Evolutionary conservation across 192 early-diverging fungal species (phyloP), one percentile per base, ranked within the genome.

Genomic region (Backusella psychrophila): DNA sequence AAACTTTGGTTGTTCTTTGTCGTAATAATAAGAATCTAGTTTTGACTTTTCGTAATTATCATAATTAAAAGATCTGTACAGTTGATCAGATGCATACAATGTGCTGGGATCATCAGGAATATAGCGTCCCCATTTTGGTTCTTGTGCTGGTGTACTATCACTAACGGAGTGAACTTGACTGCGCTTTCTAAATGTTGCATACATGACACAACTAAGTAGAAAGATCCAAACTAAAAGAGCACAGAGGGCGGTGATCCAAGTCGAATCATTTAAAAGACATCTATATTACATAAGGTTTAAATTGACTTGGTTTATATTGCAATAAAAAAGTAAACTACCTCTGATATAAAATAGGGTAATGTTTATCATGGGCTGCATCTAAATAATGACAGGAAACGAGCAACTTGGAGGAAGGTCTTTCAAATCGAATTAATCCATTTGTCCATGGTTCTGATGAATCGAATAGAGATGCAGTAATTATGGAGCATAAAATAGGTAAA

Each of bases 291-390:
- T 44, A 42, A 71, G 7, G 6, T 71, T 49, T 14, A 33, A 42
- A 29, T 41, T 42, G 41, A 71, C 15, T 68, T 36, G 29, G 33
- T 68, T 35, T 68, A 19, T 68, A 33, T 68, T 33, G 19, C 17
- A 68, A 68, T 17, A 34, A 36, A 19, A 66, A n/a, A 31, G 11
- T 38, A 70, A 35, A 42, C 36, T 73, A 73, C 53, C 76, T 52
- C 26, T 77, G 68, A 69, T 71, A 77, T 12, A 77, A 23, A 52
- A 77, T n/a, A 26, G 76, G 69, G 65, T 69, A 65, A 26, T 66
- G 71, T 26, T 53, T 23, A 21, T 72, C 76, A 49, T n/a, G 33
- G 19, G 31, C 23, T 49, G 39, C 26, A 72, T 77, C 76, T 41
- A 49, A 71, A 49, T 71, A 71, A 19, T 71, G 35, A 44, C 74